phyloP scores from a whole-genome alignment of 768 basidiomycete species.

The Tylopilus cervinicoccineus region DNA sequence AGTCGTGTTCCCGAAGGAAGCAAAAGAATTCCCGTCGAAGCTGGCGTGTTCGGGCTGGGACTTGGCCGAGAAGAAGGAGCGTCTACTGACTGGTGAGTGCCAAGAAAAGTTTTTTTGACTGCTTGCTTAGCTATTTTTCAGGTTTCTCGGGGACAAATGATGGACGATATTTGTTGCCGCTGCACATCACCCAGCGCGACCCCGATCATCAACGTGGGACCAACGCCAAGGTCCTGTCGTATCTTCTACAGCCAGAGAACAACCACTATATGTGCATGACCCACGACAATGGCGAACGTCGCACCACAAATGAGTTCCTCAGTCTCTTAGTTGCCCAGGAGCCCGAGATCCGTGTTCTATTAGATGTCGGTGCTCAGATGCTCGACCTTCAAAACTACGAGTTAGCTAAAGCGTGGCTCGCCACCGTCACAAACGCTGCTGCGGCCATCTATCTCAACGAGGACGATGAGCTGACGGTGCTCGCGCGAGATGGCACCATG shows the following conservation, averaged over 20 bases:
- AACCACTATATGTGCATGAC: slow-evolving; percentile 15
- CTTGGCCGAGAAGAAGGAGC: slow-evolving; percentile 27
- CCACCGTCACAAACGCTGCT: slow-evolving; percentile 3
- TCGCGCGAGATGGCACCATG: slow-evolving; percentile 12
- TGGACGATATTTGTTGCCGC: slow-evolving; percentile 35
- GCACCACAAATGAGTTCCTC: slow-evolving; percentile 20
- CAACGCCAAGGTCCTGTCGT: slow-evolving; percentile 38
- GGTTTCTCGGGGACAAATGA: slow-evolving; percentile 42
- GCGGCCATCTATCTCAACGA: slow-evolving; percentile 40
- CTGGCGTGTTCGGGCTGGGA: slow-evolving; percentile 37
- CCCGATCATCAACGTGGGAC: slow-evolving; percentile 34
- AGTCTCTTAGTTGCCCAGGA: slow-evolving; percentile 29
- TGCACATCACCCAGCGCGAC: slow-evolving; percentile 30
- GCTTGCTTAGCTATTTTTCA: not conserved
- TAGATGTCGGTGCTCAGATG: slow-evolving; percentile 57
- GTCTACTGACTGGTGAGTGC: slow-evolving; percentile 15
- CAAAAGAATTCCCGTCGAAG: slow-evolving; percentile 34
- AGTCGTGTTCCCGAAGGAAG: slow-evolving; percentile 46
- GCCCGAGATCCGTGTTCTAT: slow-evolving; percentile 41
- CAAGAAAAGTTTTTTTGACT: not conserved
- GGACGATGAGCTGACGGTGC: slow-evolving; percentile 1
- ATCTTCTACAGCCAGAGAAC: slow-evolving; percentile 25
- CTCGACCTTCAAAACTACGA: slow-evolving; percentile 31
- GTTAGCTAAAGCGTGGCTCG: slow-evolving; percentile 40
- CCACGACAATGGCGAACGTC: slow-evolving; percentile 10